Evolutionary conservation across 2,329 filamentous ascomycete species (phyloP).

Genomic region (Thielaviopsis ethacetica): DNA sequence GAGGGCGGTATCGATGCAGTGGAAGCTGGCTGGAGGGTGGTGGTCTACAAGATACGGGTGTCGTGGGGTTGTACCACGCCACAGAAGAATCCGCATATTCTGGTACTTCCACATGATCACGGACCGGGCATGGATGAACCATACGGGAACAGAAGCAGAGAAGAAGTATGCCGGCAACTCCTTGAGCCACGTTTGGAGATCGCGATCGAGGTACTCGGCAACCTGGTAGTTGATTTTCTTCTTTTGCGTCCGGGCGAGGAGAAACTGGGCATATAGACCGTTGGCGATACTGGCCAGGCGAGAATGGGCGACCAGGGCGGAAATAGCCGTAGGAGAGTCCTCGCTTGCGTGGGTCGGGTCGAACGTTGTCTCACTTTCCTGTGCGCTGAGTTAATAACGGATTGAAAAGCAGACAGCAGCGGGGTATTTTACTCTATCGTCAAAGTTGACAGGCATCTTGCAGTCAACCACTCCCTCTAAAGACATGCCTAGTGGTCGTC

Average conservation of each 20-base stretch:
- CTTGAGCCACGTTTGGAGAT: constrained; percentile 20
- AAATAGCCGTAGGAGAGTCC: constrained; percentile 23
- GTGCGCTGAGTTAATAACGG: constrained; percentile 3
- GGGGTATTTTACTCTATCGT: constrained; percentile 22
- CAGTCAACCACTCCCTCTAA: constrained; percentile 26
- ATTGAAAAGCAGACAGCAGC: too few species aligned
- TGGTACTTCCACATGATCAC: constrained; percentile 26
- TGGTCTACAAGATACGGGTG: constrained; percentile 18
- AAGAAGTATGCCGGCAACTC: constrained; percentile 21
- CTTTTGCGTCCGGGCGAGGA: constrained; percentile 21
- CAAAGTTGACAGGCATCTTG: constrained; percentile 25
- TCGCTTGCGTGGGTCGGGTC: constrained; percentile 16
- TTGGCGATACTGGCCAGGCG: constrained; percentile 25
- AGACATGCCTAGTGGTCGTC: constrained; percentile 24
- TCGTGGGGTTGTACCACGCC: constrained; percentile 20
- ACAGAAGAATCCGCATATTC: constrained; percentile 28
- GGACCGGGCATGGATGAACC: constrained; percentile 21
- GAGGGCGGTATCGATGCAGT: constrained; percentile 24
- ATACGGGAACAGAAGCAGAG: constrained; percentile 17
- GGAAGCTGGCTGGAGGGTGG: constrained; percentile 17
- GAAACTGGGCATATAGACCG: constrained; percentile 25
- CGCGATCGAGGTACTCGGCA: constrained; percentile 22
- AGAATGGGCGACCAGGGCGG: constrained; percentile 25
- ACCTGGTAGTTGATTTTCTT: constrained; percentile 21
- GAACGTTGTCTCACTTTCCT: constrained; percentile 10